These are phyloP conservation scores for Zymoseptoria tritici DNA, from an alignment of 2,329 filamentous ascomycete species.

Conservation along the genomic window DNA sequence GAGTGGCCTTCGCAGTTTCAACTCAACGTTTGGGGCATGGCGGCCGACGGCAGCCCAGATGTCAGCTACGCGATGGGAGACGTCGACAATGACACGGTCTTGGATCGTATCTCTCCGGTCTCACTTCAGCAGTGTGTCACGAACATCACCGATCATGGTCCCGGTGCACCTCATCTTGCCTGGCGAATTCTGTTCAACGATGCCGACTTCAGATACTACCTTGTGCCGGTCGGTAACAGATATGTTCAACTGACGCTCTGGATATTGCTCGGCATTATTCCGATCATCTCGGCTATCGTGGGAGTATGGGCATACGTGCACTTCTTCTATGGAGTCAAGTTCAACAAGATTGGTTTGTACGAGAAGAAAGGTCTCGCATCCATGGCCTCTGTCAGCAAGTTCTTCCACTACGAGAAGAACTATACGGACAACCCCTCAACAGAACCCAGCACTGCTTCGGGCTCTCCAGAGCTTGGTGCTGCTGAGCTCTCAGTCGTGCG, in stretches of 20 bases:
- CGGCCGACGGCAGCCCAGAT: constrained; percentile 55
- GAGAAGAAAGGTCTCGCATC: constrained; percentile 39
- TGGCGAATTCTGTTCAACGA: constrained; percentile 53
- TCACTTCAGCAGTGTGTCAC: constrained; percentile 49
- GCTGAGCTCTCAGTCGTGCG: constrained; percentile 16
- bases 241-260: constrained; percentile 49
- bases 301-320: constrained; percentile 52
- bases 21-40: constrained; percentile 61
- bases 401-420: constrained; percentile 19
- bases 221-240: constrained; percentile 48
- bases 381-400: constrained; percentile 16
- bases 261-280: constrained; percentile 48
- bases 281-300: constrained; percentile 42
- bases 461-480: constrained; percentile 10
- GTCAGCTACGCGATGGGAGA: constrained; percentile 54
- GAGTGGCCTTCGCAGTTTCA: constrained; percentile 58
- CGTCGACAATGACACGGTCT: constrained; percentile 51
- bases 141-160: constrained; percentile 50
- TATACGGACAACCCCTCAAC: constrained; percentile 18
- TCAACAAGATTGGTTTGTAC: constrained; percentile 51
- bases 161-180: constrained; percentile 48
- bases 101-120: constrained; percentile 56
- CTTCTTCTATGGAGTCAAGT: constrained; percentile 57
- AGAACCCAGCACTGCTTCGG: background rate
- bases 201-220: constrained; percentile 43